Evolutionary conservation across 306 rosid species (phyloP).

Genomic region (Morella rubra): DNA sequence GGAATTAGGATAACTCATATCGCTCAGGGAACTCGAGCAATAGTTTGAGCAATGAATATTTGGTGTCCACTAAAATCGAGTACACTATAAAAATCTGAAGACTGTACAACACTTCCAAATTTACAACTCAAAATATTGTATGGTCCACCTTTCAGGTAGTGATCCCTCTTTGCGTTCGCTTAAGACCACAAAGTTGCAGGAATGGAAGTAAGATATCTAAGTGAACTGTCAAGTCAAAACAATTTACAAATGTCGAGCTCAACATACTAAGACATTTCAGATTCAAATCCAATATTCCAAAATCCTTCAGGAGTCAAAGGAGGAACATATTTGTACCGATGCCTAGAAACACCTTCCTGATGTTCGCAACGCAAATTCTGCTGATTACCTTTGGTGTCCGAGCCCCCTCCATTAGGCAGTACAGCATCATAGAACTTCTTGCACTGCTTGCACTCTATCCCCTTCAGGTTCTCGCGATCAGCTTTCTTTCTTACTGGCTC

Average conservation of each 20-base stretch:
- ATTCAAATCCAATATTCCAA: slow-evolving; percentile 98
- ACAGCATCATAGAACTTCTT: slow-evolving; percentile 88
- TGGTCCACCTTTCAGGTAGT: neutral
- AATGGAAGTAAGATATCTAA: slow-evolving; percentile 12
- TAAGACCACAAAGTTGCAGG: slow-evolving; percentile 10
- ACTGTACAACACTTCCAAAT: too few species aligned
- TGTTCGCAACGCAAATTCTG: slow-evolving; percentile 74
- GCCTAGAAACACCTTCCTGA: slow-evolving; percentile 96
- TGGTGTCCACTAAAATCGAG: too few species aligned
- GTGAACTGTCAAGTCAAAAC: neutral
- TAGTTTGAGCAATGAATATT: too few species aligned
- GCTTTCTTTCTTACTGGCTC: slow-evolving; percentile 94
- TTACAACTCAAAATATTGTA: neutral
- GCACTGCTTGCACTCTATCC: slow-evolving; percentile 93
- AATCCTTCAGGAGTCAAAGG: slow-evolving; percentile 97
- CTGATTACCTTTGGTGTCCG: slow-evolving; percentile 38
- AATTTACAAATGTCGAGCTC: neutral
- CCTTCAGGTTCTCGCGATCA: slow-evolving; percentile 83
- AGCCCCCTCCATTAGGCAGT: slow-evolving; percentile 58
- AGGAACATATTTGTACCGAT: slow-evolving; percentile 86
- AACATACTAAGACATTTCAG: slow-evolving; percentile 54
- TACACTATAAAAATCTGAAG: too few species aligned
- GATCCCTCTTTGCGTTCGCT: slow-evolving; percentile 9
- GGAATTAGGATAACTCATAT: too few species aligned
- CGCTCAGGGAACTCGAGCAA: too few species aligned